Base-by-base conservation (phyloP, 768 basidiomycete species). In the Suillus decipiens region DNA sequence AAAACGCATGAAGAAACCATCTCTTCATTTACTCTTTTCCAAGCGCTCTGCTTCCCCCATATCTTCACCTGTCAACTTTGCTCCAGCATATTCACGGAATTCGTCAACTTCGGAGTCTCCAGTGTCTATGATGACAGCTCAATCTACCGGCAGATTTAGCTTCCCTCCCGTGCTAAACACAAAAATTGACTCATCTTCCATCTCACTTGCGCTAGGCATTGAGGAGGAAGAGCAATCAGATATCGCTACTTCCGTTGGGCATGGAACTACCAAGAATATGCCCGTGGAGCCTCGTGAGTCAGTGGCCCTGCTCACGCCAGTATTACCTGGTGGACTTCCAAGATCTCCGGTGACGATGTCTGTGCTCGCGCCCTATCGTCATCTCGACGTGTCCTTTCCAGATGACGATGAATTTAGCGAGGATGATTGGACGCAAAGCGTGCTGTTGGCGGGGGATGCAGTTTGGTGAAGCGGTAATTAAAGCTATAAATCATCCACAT, bases 391-490 rank as follows among this genome's bases (percentile, higher is more conserved):
- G 19, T 28, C 66, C 36, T 66, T 75, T 37, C 59, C 67, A 2
- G 69, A 79, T 59, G 79, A 83, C 63, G 82, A 82, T 28, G 76
- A 77, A 43, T 61, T 63, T 53, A 75, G 79, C 47, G 80, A 79
- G 63, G 88, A 85, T 56, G 85, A 90, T 70, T 93, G 92, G 91
- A 88, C 88, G 53, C 79, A 81, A 69, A 89, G 87, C 67, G 90
- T 93, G 56, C 72, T 93, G 63, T 73, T 86, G 74, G 89, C 88
- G 62, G 86, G 88, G 57, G 79, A 83, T 53, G 67, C 72, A 14
- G 59, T 70, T 24, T 79, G 77, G 78, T 76, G 50, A 72, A 39
- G 58, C 17, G 58, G 22, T 37, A 14, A 22, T 24, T 31, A 53
- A 36, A 42, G 33, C 24, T 14, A 55, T 47, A 48, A 47, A 33